These are phyloP conservation scores for Chionographis japonica DNA, from an alignment of 106 monocot genomes.

Conservation along the genomic window DNA sequence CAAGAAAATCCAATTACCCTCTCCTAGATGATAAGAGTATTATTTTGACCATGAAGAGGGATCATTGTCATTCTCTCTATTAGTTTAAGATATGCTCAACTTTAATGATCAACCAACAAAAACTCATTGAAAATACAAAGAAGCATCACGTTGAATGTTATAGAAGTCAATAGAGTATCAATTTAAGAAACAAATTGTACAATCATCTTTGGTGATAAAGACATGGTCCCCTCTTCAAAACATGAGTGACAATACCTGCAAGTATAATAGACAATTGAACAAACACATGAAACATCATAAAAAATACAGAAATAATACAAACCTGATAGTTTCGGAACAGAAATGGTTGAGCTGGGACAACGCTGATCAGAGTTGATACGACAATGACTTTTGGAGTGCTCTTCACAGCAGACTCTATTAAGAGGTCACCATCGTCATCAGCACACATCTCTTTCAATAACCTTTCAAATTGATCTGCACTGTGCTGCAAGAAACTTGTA, in stretches of 20 bases:
- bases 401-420: conserved; percentile 97
- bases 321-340: conserved; percentile 99
- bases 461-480: conserved; percentile 96
- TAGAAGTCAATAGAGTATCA: too few relatives aligned
- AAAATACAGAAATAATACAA: background rate
- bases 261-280: background rate
- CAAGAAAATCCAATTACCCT: too few relatives aligned
- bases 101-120: too few relatives aligned
- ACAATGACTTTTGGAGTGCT: conserved; percentile 89
- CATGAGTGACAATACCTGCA: background rate
- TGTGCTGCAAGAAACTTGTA: conserved; percentile 75
- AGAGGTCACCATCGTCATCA: conserved; percentile 95
- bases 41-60: too few relatives aligned
- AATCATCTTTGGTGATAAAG: too few relatives aligned
- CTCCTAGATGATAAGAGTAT: too few relatives aligned
- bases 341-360: conserved; percentile 93
- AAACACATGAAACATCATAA: background rate
- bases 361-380: conserved; percentile 92
- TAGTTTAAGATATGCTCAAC: too few relatives aligned
- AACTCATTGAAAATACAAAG: too few relatives aligned
- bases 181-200: too few relatives aligned
- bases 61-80: too few relatives aligned
- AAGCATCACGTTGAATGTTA: too few relatives aligned
- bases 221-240: background rate
- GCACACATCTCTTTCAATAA: conserved; percentile 92